Base-by-base conservation (phyloP, 2,329 filamentous ascomycete genomes). In the Endocalyx cinctus region DNA sequence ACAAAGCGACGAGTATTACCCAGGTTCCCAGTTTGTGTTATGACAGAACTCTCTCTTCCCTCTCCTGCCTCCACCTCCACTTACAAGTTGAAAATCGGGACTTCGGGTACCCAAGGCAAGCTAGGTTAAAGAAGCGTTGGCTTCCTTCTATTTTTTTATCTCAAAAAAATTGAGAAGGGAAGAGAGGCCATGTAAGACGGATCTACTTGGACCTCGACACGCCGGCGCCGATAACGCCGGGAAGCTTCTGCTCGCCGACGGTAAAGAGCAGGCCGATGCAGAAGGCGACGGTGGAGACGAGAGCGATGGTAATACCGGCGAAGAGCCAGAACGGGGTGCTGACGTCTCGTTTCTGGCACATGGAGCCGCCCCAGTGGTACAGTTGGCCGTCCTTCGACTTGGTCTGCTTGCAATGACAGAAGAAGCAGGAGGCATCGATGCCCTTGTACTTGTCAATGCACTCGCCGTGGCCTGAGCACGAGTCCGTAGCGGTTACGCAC, bases 161-260 rank as follows among this genome's bases (percentile, higher is more conserved):
- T n/a, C n/a, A n/a, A n/a, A n/a, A n/a, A n/a, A n/a, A n/a, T n/a
- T n/a, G n/a, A n/a, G n/a, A n/a, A n/a, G n/a, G n/a, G n/a, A n/a
- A n/a, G n/a, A n/a, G n/a, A n/a, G n/a, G n/a, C n/a, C n/a, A n/a
- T n/a, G n/a, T n/a, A n/a, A n/a, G n/a, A n/a, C 16, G n/a, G 17
- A 27, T 17, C 53, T 67, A 77, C 61, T 82, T 87, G 20, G 80
- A 45, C 34, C 54, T 77, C 45, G 83, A 85, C 23, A 98, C 90
- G 43, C 92, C 92, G 29, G 92, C 92, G n/a, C 88, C 87, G 59
- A 98, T 89, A 7, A 98, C 90, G 49, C 88, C 88, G 0, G 92
- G 92, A 44, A 97, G 69, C 63, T 88, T 84, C 67, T 94, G 81
- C 58, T 84, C 77, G 20, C 90, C 92, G 52, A 97, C 85, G 42